Base-by-base conservation (phyloP, 768 basidiomycete genomes). In the Pulveroboletus sp. region DNA sequence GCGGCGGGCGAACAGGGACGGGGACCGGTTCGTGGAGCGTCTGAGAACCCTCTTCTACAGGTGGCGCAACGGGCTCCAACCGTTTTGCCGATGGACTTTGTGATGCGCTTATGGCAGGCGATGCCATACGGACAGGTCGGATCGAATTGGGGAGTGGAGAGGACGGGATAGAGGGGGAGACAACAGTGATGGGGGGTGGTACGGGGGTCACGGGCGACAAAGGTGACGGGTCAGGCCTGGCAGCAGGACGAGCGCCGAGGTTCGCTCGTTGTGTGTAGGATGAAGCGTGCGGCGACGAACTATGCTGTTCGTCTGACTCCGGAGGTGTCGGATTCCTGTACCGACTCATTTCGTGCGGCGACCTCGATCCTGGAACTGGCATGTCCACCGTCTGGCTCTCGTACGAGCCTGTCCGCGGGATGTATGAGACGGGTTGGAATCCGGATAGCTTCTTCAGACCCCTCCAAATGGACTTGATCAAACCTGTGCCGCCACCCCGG, bases 401-500 rank as follows among this genome's bases (percentile, higher is more conserved):
- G 28, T 51, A 48, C 6, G 50, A 49, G 9, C 43, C 37, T 5
- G 35, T 7, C 28, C 46, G 33, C 1, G 47, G 32, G n/a, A 44
- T 8, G 37, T 35, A 5, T 17, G 44, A 33, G 33, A 7, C 26
- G 18, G 36, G 47, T 14, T 49, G 38, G 49, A 59, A 51, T 35
- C 57, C 57, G 40, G 64, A 57, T 21, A 63, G 55, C 44, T 64
- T 68, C 53, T 64, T 70, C 8, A 74, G 47, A 5, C 69, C 67
- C 0, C 59, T 57, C 46, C 73, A 68, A 17, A 74, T 50, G 1
- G 66, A 63, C 15, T 61, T 63, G 5, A 67, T 48, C 14, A 70
- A 50, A 35, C 60, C 49, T 6, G 21, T 51, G n/a, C 53, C 45
- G 27, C 50, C 26, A 28, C 46, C 36, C 31, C 33, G 55, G 17